Evolutionary conservation across 768 basidiomycete species (phyloP), one percentile per base, ranked within the genome.

Genomic region (Leucogyrophana mollusca): DNA sequence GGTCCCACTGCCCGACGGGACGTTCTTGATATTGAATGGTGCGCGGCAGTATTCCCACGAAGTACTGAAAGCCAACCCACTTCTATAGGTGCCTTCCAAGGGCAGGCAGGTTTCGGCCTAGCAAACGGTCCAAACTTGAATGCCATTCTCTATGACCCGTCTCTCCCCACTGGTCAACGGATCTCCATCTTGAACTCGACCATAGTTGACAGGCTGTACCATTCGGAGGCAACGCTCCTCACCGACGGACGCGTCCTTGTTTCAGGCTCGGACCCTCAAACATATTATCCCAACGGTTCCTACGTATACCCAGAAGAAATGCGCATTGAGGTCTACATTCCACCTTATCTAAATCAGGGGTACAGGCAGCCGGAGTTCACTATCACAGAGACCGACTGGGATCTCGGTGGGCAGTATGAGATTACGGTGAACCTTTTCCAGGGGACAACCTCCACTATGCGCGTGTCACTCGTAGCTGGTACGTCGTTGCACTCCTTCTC

Each of bases 291-390:
- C 20, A 60, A 71, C 23, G 61, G 61, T n/a, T 46, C 68, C 9
- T 43, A 52, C 45, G 72, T 69, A 27, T 86, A 80, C 56, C 81
- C 83, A 0, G 83, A 93, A 52, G 90, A 94, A 59, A 85, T 90
- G 66, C 78, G 91, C 10, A 77, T 77, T 52, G 76, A 87, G 61
- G 82, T 85, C 21, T 96, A 95, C 68, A 78, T 88, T 56, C 95
- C 95, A 5, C 90, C 88, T 13, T 97, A 95, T 65, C 76, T 91
- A 49, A 81, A 68, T 51, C 66, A 77, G 51, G 86, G 86, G 9
- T 66, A 74, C 50, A 61, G 52, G 4, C 86, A 85, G 47, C 93
- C 87, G 0, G 69, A 64, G 34, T 86, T 82, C 60, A 80, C 72
- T 17, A 71, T 87, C 35, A 53, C 72, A 0, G 60, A 71, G 46